Evolutionary conservation across 306 rosid genomes (phyloP), one percentile per base, ranked within the genome.

Genomic region (Acmispon strigosus): DNA sequence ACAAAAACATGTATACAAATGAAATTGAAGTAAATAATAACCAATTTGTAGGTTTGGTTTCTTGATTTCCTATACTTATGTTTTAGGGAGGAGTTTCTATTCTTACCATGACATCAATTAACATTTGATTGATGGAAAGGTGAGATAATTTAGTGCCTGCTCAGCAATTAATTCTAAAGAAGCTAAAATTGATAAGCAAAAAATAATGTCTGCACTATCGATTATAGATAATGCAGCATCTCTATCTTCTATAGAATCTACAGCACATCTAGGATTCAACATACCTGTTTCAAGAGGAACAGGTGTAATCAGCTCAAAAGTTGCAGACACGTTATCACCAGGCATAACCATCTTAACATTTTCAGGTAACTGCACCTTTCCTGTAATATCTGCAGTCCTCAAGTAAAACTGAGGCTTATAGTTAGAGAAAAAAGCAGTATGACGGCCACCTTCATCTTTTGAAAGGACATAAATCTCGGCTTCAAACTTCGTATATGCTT

Each of bases 391-490:
- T 43, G 98, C 98, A 27, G 98, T 92, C 80, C 96, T 88, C 92
- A 92, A 0, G 66, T 92, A 92, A 84, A 92, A 89, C 69, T 90
- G 98, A 79, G 98, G 96, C 80, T 42, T 90, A 76, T 92, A 92
- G 72, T 92, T 92, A 55, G 98, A 92, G 84, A 90, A 88, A 75
- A 92, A 92, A 14, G 92, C 98, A 24, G 98, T 92, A 51, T 92
- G 96, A 12, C 96, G 98, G 29, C 98, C 96, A 69, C 98, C 98
- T 88, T 92, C 98, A 54, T 88, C 96, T 81, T 92, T 92, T 37
- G 98, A 86, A 50, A 92, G 96, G 19, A 88, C 96, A 37, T 92
- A 92, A 76, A 90, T 92, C 83, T 92, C 98, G 10, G 96, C 98
- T 83, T 92, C 98, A 69, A 92, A 92, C 83, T 82, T 89, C 70